These are phyloP conservation scores for Zostera marina DNA, from an alignment of 116 monocot species.

Conservation along the genomic window DNA sequence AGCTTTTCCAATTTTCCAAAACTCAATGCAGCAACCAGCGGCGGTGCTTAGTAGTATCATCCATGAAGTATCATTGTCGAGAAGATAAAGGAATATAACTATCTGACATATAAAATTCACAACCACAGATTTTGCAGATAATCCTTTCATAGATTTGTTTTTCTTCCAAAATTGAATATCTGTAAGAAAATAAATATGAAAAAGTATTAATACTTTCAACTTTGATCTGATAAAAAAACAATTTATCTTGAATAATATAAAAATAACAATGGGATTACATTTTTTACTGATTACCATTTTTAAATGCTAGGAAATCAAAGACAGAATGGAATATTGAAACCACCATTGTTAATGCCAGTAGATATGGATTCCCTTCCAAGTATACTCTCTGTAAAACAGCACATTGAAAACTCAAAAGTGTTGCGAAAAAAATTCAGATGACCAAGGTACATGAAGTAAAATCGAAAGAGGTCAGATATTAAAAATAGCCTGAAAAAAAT, in stretches of 20 bases:
- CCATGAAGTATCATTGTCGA: conserved; percentile 99
- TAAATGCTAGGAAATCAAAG: conserved; percentile 91
- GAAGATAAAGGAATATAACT: conserved; percentile 89
- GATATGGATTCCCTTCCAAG: conserved; percentile 90
- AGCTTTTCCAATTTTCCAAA: conserved; percentile 99
- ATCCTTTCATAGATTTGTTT: conserved; percentile 98
- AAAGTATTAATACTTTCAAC: not conserved
- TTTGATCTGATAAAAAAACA: not conserved
- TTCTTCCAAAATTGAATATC: conserved; percentile 99
- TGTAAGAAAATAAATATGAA: conserved; percentile 13
- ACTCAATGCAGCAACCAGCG: conserved; percentile 82
- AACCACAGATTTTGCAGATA: conserved; percentile 95
- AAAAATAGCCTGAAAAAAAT: too few species aligned
- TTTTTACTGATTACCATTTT: conserved; percentile 52
- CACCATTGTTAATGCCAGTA: conserved; percentile 63
- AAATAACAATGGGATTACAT: not conserved
- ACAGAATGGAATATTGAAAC: conserved; percentile 84
- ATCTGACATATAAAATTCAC: conserved; percentile 87
- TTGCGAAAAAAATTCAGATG: not conserved
- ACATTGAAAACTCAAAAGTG: not conserved
- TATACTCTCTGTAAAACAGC: conserved; percentile 72
- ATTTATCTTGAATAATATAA: not conserved
- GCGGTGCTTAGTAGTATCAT: conserved; percentile 95
- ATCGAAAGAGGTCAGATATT: too few species aligned
- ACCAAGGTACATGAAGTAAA: not conserved